Conservation (phyloP, 2,329 filamentous ascomycete genomes). For the Claviceps sorghi region DNA sequence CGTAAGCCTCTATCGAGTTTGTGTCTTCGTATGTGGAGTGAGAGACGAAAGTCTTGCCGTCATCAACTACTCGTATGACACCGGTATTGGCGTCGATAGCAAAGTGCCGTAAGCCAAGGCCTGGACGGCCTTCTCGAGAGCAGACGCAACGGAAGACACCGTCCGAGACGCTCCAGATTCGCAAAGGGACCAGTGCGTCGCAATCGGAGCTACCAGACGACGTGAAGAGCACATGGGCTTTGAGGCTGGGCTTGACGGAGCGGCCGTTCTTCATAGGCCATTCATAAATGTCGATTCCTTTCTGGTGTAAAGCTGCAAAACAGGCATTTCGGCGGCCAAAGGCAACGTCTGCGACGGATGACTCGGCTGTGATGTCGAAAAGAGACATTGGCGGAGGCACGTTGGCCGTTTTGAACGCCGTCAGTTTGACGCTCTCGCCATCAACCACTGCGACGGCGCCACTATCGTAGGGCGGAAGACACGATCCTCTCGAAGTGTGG, state of each 20-base stretch:
- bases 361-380: slow-evolving; percentile 51
- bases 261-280: slow-evolving; percentile 50
- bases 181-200: slow-evolving; percentile 15
- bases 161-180: slow-evolving; percentile 17
- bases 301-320: slow-evolving; percentile 58
- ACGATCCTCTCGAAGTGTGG: slow-evolving; percentile 52
- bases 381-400: slow-evolving; percentile 88
- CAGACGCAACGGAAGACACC: slow-evolving; percentile 18
- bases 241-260: slow-evolving; percentile 28
- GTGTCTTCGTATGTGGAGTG: slow-evolving; percentile 20
- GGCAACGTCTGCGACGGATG: slow-evolving; percentile 57
- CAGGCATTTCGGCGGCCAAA: slow-evolving; percentile 50
- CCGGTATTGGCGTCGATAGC: slow-evolving; percentile 8
- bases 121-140: slow-evolving; percentile 13
- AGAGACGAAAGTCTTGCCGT: slow-evolving; percentile 12
- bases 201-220: slow-evolving; percentile 8
- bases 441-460: slow-evolving; percentile 76
- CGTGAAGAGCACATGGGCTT: slow-evolving; percentile 25
- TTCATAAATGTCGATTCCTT: slow-evolving; percentile 52
- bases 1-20: slow-evolving; percentile 20
- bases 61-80: slow-evolving; percentile 9
- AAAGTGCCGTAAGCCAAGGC: slow-evolving; percentile 11
- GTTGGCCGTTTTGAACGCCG: slow-evolving; percentile 69
- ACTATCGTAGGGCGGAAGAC: slow-evolving; percentile 56
- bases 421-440: slow-evolving; percentile 65